Evolutionary conservation across 768 basidiomycete species (phyloP).

Genomic region (Amanita molliuscula): DNA sequence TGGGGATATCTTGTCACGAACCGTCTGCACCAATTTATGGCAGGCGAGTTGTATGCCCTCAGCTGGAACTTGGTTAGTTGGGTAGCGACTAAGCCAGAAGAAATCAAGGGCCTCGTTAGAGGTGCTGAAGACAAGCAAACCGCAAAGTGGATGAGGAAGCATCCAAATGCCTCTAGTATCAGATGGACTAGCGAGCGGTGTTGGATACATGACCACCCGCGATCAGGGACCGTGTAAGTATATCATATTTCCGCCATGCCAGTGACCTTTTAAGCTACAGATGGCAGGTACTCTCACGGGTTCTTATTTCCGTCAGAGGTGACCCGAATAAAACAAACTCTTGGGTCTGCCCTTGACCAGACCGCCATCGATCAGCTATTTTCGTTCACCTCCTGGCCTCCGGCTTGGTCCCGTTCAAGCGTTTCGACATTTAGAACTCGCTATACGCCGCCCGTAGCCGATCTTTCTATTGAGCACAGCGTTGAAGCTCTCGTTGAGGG

Average conservation of each 20-base stretch:
- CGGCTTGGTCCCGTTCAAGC: slow-evolving; percentile 66
- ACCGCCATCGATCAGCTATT: slow-evolving; percentile 26
- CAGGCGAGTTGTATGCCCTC: slow-evolving; percentile 85
- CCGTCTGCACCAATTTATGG: slow-evolving; percentile 86
- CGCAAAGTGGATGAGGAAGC: slow-evolving; percentile 83
- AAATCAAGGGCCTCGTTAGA: slow-evolving; percentile 51
- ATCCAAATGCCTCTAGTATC: slow-evolving; percentile 69
- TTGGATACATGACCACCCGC: slow-evolving; percentile 98
- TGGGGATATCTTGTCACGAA: slow-evolving; percentile 91
- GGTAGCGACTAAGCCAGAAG: slow-evolving; percentile 62
- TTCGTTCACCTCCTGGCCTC: slow-evolving; percentile 24
- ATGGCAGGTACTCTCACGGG: slow-evolving; percentile 77
- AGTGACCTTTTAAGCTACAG: slow-evolving; percentile 6
- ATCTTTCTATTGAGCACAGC: slow-evolving; percentile 57
- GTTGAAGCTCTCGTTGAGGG: slow-evolving; percentile 93
- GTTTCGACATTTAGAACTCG: slow-evolving; percentile 78
- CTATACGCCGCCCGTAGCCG: slow-evolving; percentile 60
- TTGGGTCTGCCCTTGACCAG: slow-evolving; percentile 39
- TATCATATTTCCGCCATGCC: slow-evolving; percentile 3
- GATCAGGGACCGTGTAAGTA: slow-evolving; percentile 81
- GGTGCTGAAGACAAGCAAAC: slow-evolving; percentile 94
- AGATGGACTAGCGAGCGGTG: slow-evolving; percentile 90
- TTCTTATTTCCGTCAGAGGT: slow-evolving; percentile 91
- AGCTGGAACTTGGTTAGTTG: slow-evolving; percentile 85
- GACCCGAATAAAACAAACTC: slow-evolving; percentile 49